phyloP scores from a whole-genome alignment of 176 grass and related monocot genomes.

The Chloris gayana region DNA sequence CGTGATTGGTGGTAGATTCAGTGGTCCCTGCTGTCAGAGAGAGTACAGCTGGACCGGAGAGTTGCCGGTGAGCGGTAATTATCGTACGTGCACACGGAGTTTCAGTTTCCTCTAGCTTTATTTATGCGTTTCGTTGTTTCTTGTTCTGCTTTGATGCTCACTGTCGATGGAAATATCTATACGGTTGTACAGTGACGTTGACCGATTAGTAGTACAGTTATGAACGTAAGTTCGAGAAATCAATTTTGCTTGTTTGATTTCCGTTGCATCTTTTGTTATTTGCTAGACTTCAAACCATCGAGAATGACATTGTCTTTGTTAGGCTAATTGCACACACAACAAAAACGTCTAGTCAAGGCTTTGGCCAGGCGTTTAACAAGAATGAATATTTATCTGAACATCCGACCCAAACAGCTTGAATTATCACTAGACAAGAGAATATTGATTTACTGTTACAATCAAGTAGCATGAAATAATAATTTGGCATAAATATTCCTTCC shows the following conservation, averaged over 20 bases:
- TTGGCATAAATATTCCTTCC: constrained; percentile 30
- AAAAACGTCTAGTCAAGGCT: neutral
- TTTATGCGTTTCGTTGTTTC: constrained; percentile 12
- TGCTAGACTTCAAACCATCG: neutral
- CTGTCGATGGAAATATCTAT: neutral
- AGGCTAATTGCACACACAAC: neutral
- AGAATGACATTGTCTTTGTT: neutral
- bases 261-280: neutral
- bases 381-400: neutral
- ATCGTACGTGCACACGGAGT: constrained; percentile 38
- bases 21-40: constrained; percentile 26
- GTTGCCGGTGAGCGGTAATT: constrained; percentile 27
- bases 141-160: neutral
- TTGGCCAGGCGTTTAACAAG: neutral
- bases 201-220: neutral
- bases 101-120: constrained; percentile 16
- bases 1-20: constrained; percentile 50
- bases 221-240: neutral
- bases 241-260: neutral
- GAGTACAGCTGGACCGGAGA: neutral
- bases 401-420: neutral
- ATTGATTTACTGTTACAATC: neutral
- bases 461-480: neutral
- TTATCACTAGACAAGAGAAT: neutral
- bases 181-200: constrained; percentile 18